Conservation (phyloP, 305 asterid genomes). For the Andrographis paniculata region DNA sequence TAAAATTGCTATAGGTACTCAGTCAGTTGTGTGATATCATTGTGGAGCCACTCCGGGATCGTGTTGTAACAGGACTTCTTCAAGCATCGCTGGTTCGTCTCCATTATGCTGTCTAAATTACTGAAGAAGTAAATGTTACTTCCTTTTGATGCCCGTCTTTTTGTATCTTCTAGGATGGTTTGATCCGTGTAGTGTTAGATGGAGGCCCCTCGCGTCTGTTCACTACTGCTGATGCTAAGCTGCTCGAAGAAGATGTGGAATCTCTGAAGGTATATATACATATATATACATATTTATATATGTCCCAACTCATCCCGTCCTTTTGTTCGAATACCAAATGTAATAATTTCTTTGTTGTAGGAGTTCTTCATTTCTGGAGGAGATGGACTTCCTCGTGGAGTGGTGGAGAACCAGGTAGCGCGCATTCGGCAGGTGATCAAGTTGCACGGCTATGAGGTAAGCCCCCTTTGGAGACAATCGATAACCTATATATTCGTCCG, state of each 20-base stretch:
- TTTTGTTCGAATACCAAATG: conserved; percentile 4
- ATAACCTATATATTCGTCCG: too few species aligned
- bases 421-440: conserved; percentile 72
- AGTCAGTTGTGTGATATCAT: conserved; percentile 83
- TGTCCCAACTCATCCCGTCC: conserved; percentile 3
- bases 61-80: conserved; percentile 91
- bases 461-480: too few species aligned
- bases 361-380: conserved; percentile 98
- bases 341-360: conserved; percentile 24
- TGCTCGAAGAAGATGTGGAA: conserved; percentile 86
- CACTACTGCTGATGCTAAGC: conserved; percentile 66
- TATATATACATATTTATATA: not conserved
- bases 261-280: conserved; percentile 58
- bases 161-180: conserved; percentile 60
- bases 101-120: conserved; percentile 14
- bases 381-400: conserved; percentile 99
- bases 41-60: conserved; percentile 93
- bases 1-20: conserved; percentile 56
- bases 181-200: conserved; percentile 77
- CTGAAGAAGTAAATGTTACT: conserved; percentile 5
- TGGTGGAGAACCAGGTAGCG: conserved; percentile 91
- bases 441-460: conserved; percentile 81
- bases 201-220: conserved; percentile 89
- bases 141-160: conserved; percentile 18
- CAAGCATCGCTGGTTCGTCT: conserved; percentile 89